Base-by-base conservation (phyloP, 2,329 filamentous ascomycete species). In the Fusarium sp. region DNA sequence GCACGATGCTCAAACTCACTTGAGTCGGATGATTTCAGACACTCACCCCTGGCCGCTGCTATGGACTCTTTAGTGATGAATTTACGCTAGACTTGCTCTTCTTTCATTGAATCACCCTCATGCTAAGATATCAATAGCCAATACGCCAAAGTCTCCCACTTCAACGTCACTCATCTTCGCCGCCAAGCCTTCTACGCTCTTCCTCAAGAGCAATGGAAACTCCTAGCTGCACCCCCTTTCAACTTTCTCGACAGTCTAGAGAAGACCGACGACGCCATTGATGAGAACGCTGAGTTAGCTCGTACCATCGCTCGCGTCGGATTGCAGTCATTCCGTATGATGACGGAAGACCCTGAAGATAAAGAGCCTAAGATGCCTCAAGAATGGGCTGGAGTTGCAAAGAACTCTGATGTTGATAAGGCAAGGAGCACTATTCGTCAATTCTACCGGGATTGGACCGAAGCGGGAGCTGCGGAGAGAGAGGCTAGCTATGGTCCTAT, bases 391-490 rank as follows among this genome's bases (percentile, higher is more conserved):
- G 89, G 88, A 6, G 83, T 87, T 31, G 91, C 94, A 15, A 94
- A 90, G 41, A 80, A 88, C 25, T 83, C 83, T 21, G 95, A 98
- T 74, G 83, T 96, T 52, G 93, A 97, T 76, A 99, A 98, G 79
- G 94, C 95, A 3, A 88, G 94, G 65, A 97, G 93, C 74, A 98
- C 94, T 3, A 85, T 99, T 50, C 89, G 95, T 13, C 96, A 99
- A 75, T 92, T 98, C 77, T 98, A 94, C 78, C 90, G 96, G 17
- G 96, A 99, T 78, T 99, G 96, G 96, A 93, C 92, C 23, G 85
- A 83, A 3, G 94, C 92, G 73, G 96, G 95, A 0, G 82, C 81
- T 4, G 76, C 78, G 0, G 96, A 99, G 81, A 84, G 96, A 37
- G 83, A 87, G n/a, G 88, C 88, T 5, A 93, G 91, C 74, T 96